Percentiles rank a stretch among this genome's conserved stretches.
phyloP scores from a whole-genome alignment of 352 stramenopile species.

The Elongisporangium undulatum region DNA sequence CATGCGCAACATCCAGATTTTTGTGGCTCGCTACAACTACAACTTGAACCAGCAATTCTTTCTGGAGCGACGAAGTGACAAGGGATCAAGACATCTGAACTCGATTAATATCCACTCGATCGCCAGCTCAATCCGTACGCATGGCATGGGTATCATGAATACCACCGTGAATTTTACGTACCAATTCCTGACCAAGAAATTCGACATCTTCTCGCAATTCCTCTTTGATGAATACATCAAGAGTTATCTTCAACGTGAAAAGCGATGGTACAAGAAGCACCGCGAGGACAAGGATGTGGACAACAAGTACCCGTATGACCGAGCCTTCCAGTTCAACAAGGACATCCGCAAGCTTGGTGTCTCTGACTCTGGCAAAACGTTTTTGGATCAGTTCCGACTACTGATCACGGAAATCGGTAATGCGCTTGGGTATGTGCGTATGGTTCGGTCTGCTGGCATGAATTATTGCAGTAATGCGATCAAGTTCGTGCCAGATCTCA shows the following conservation, averaged over 20 bases:
- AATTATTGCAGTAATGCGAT: slow-evolving; percentile 92
- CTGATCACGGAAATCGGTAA: slow-evolving; percentile 93
- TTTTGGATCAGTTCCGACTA: slow-evolving; percentile 89
- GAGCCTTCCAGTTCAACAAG: slow-evolving; percentile 91
- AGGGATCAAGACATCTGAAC: slow-evolving; percentile 90
- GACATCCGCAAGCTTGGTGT: slow-evolving; percentile 86
- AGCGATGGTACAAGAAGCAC: slow-evolving; percentile 93
- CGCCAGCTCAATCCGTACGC: slow-evolving; percentile 88
- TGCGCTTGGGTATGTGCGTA: slow-evolving; percentile 91
- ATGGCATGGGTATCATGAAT: slow-evolving; percentile 95
- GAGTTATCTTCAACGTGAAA: slow-evolving; percentile 90
- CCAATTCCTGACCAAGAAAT: slow-evolving; percentile 91
- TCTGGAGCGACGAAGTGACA: slow-evolving; percentile 88
- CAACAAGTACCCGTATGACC: slow-evolving; percentile 91
- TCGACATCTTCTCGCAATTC: slow-evolving; percentile 90
- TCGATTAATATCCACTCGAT: slow-evolving; percentile 93
- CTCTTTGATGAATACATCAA: slow-evolving; percentile 95
- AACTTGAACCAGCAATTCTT: slow-evolving; percentile 96
- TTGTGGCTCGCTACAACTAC: slow-evolving; percentile 91
- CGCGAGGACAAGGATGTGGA: slow-evolving; percentile 86
- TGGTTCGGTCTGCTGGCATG: slow-evolving; percentile 91
- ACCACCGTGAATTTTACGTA: slow-evolving; percentile 96
- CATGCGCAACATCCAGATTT: slow-evolving; percentile 95
- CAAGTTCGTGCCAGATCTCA: slow-evolving; percentile 90
- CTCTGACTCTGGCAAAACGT: slow-evolving; percentile 83